Evolutionary conservation across 345 rosid genomes (phyloP).

Genomic region (Aquilaria yunnanensis): DNA sequence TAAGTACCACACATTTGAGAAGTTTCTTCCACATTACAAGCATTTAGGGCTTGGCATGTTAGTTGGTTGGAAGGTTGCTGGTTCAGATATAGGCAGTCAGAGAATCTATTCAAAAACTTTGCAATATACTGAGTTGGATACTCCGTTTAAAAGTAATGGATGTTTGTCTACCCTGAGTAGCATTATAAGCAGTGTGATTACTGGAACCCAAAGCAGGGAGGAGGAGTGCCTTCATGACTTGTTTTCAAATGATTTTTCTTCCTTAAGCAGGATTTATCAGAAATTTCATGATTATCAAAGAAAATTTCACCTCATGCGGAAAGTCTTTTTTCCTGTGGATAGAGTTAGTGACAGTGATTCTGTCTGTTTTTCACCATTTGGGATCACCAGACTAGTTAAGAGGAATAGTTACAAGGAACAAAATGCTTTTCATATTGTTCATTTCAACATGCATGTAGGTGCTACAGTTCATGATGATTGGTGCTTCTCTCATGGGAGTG

Average conservation of each 20-base stretch:
- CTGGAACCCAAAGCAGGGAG: constrained; percentile 22
- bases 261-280: constrained; percentile 29
- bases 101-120: constrained; percentile 20
- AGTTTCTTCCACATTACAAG: constrained; percentile 44
- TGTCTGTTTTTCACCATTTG: constrained; percentile 72
- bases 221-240: constrained; percentile 27
- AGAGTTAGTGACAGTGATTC: constrained; percentile 53
- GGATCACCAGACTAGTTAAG: constrained; percentile 68
- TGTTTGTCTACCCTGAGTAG: constrained; percentile 10
- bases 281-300: constrained; percentile 27
- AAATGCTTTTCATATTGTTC: constrained; percentile 37
- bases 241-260: constrained; percentile 43
- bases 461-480: constrained; percentile 46
- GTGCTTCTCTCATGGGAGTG: constrained; percentile 34
- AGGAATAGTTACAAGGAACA: constrained; percentile 29
- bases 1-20: constrained; percentile 23
- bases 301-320: constrained; percentile 35
- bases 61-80: constrained; percentile 70
- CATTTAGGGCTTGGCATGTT: constrained; percentile 57
- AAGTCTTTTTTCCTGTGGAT: constrained; percentile 53
- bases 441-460: constrained; percentile 46
- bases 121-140: constrained; percentile 17
- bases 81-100: constrained; percentile 57
- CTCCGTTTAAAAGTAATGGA: constrained; percentile 20
- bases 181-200: constrained; percentile 19